Percentiles rank a stretch among this genome's conserved stretches.
Evolutionary conservation across 163 green algal species (phyloP).

Genomic region (Picocystis sp.): DNA sequence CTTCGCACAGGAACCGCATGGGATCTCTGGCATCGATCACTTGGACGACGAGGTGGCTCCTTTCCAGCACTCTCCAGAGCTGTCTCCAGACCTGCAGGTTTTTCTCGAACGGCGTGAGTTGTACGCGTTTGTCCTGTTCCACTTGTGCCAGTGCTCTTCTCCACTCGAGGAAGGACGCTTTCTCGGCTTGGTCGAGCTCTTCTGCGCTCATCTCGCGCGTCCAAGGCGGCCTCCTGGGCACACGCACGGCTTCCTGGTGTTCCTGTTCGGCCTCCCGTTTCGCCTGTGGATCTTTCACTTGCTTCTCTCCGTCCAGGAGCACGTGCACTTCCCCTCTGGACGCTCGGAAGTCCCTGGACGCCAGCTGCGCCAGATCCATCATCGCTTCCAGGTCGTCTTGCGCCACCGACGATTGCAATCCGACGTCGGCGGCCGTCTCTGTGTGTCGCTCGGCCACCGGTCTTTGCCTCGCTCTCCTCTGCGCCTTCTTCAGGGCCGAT

Average conservation of each 20-base stretch:
- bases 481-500: too few relatives aligned
- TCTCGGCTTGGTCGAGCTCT: slow-evolving; percentile 34
- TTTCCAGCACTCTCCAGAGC: slow-evolving; percentile 94
- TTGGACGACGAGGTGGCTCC: slow-evolving; percentile 72
- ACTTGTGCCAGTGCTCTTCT: slow-evolving; percentile 58
- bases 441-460: too few relatives aligned
- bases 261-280: too few relatives aligned
- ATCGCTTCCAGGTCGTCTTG: too few relatives aligned
- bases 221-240: slow-evolving; percentile 25
- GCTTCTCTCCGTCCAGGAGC: too few relatives aligned
- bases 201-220: slow-evolving; percentile 13
- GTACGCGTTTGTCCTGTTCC: slow-evolving; percentile 68
- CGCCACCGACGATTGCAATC: too few relatives aligned
- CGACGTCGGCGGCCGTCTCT: too few relatives aligned
- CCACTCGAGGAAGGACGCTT: slow-evolving; percentile 71
- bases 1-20: slow-evolving; percentile 67
- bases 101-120: slow-evolving; percentile 95
- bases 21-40: slow-evolving; percentile 89
- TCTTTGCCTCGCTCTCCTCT: too few relatives aligned
- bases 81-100: slow-evolving; percentile 97
- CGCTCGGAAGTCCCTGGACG: too few relatives aligned
- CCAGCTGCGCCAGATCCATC: too few relatives aligned
- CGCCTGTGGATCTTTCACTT: too few relatives aligned
- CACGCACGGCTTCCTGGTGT: slow-evolving; percentile 11
- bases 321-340: too few relatives aligned